Conservation (phyloP, 2,329 filamentous ascomycete species). For the Monilinia laxa region DNA sequence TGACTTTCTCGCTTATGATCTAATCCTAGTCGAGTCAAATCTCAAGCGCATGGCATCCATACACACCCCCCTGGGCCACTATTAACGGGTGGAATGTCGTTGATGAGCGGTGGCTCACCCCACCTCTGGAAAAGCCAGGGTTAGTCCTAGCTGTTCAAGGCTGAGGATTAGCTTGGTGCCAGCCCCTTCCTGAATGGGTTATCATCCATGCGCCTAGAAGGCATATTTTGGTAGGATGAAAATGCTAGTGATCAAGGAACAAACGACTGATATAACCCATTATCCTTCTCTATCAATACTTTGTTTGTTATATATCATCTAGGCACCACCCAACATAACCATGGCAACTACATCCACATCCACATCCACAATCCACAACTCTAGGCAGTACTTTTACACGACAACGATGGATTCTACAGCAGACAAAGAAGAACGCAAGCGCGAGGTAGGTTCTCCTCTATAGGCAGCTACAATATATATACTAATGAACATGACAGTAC, state of each 20-base stretch:
- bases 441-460: conserved; percentile 36
- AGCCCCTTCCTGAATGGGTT: conserved; percentile 27
- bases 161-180: conserved; percentile 30
- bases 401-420: conserved; percentile 36
- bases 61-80: conserved; percentile 1
- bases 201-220: conserved; percentile 22
- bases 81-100: conserved; percentile 18
- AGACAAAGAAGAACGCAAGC: conserved; percentile 42
- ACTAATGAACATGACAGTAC: conserved; percentile 34
- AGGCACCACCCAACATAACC: conserved; percentile 17
- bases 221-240: conserved; percentile 23
- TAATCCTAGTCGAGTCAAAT: conserved; percentile 15
- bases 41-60: conserved; percentile 20
- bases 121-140: conserved; percentile 20
- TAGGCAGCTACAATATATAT: neutral
- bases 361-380: conserved; percentile 29
- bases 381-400: conserved; percentile 34
- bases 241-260: conserved; percentile 25
- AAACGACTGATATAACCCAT: conserved; percentile 24
- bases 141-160: conserved; percentile 31
- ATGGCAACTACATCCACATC: conserved; percentile 32
- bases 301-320: conserved; percentile 21
- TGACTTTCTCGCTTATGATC: conserved; percentile 4
- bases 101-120: conserved; percentile 13
- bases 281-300: neutral